Percentiles rank a stretch among this genome's conserved stretches.
Conservation (phyloP, 2,329 filamentous ascomycete genomes). For the Chrysosphaeria jannelii region DNA sequence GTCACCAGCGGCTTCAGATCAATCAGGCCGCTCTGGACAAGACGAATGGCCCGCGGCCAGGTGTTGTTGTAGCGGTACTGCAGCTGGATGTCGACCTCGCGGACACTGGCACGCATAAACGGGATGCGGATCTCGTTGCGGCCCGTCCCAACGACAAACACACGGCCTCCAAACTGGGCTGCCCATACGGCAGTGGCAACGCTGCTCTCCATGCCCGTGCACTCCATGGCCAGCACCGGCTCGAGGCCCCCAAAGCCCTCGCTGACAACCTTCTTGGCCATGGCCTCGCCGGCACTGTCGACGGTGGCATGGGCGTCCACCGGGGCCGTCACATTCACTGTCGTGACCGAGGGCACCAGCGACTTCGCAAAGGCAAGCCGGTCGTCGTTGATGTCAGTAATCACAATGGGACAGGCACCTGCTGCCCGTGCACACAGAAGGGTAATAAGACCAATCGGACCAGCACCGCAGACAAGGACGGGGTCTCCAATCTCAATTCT, state of each 20-base stretch:
- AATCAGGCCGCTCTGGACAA: slow-evolving; percentile 61
- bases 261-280: slow-evolving; percentile 34
- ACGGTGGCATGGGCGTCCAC: slow-evolving; percentile 5
- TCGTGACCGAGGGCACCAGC: slow-evolving; percentile 48
- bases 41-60: slow-evolving; percentile 74
- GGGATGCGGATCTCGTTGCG: slow-evolving; percentile 88
- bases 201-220: slow-evolving; percentile 79
- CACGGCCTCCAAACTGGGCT: slow-evolving; percentile 82
- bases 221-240: slow-evolving; percentile 61
- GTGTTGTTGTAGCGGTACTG: slow-evolving; percentile 94
- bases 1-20: slow-evolving; percentile 61
- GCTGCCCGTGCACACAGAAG: slow-evolving; percentile 61
- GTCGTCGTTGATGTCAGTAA: slow-evolving; percentile 81
- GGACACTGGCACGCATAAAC: slow-evolving; percentile 74
- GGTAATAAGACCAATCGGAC: slow-evolving; percentile 76
- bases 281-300: slow-evolving; percentile 31
- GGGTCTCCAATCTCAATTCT: slow-evolving; percentile 59
- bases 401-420: slow-evolving; percentile 68
- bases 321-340: slow-evolving; percentile 33
- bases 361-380: slow-evolving; percentile 61
- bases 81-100: slow-evolving; percentile 84
- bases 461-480: slow-evolving; percentile 70
- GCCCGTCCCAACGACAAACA: slow-evolving; percentile 87
- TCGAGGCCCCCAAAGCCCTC: slow-evolving; percentile 45
- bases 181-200: slow-evolving; percentile 68